These are phyloP conservation scores for Lenwebbia sp. DNA, from an alignment of 345 rosid species.

Conservation along the genomic window DNA sequence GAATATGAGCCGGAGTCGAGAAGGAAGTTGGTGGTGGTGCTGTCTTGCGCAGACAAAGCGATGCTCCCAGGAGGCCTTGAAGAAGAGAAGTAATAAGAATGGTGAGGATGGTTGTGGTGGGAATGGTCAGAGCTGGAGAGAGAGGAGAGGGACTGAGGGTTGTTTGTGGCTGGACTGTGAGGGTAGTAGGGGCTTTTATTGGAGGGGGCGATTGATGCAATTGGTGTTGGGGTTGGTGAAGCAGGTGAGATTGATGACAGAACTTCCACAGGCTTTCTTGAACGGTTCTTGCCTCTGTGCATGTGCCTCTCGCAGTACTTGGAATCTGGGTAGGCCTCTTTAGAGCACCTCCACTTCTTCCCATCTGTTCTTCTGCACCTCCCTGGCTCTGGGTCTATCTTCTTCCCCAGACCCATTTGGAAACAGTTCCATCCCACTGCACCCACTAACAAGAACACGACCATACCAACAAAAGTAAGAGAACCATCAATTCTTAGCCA, in stretches of 20 bases:
- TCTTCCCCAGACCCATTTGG: slow-evolving; percentile 66
- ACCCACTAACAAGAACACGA: neutral
- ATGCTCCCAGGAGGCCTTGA: slow-evolving; percentile 18
- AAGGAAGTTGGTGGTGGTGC: slow-evolving; percentile 22
- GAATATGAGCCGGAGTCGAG: slow-evolving; percentile 34
- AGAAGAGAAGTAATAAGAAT: slow-evolving; percentile 17
- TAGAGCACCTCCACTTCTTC: slow-evolving; percentile 95
- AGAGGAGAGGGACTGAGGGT: neutral
- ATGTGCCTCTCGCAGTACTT: slow-evolving; percentile 93
- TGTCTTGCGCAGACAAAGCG: slow-evolving; percentile 17
- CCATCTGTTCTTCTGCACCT: slow-evolving; percentile 93
- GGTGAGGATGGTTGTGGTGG: slow-evolving; percentile 6
- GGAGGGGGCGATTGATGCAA: slow-evolving; percentile 1
- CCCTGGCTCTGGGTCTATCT: slow-evolving; percentile 87
- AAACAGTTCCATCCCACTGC: slow-evolving; percentile 76
- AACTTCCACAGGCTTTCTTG: slow-evolving; percentile 92
- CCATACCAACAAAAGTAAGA: neutral
- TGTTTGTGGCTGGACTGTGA: neutral
- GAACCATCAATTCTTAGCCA: neutral
- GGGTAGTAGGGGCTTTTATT: slow-evolving; percentile 21
- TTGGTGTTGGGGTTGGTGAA: neutral
- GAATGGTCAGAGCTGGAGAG: slow-evolving; percentile 5
- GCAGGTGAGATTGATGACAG: neutral
- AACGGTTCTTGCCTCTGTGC: slow-evolving; percentile 96
- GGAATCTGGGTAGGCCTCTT: slow-evolving; percentile 85